Percentiles rank a stretch among this genome's conserved stretches.
Evolutionary conservation across 495 filamentous ascomycete genomes (phyloP).

Genomic region (Lineolata rhizophorae): DNA sequence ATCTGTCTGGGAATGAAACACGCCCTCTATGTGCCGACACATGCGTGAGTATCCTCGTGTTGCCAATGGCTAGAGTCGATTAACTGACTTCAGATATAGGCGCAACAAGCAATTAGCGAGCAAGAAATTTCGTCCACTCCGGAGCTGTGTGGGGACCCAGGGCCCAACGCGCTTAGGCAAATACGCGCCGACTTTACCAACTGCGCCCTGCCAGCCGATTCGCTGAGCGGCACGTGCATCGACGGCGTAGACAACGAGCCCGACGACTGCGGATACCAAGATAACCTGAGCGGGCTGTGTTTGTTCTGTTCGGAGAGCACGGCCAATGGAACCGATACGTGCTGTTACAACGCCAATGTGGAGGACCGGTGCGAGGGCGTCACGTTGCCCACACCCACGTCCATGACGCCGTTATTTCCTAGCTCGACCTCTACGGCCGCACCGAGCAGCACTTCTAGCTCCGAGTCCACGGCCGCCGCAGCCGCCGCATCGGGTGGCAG

Average conservation of each 20-base stretch:
- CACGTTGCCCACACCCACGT: constrained; percentile 48
- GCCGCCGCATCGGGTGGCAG: constrained; percentile 4
- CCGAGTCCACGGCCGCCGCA: constrained; percentile 15
- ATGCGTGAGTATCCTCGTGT: constrained; percentile 42
- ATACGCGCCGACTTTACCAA: constrained; percentile 85
- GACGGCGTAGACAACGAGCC: constrained; percentile 59
- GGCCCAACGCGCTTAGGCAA: constrained; percentile 41
- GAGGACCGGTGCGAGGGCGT: constrained; percentile 48
- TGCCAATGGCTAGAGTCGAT: constrained; percentile 9
- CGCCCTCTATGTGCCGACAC: constrained; percentile 73
- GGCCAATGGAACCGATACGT: constrained; percentile 81
- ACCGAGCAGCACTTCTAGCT: constrained; percentile 20
- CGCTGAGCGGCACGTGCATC: constrained; percentile 56
- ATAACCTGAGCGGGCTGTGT: constrained; percentile 70
- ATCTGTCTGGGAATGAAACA: constrained; percentile 35
- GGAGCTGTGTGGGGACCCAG: constrained; percentile 43
- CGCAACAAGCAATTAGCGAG: constrained; percentile 70
- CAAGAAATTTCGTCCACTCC: constrained; percentile 57
- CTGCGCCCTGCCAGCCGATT: constrained; percentile 60
- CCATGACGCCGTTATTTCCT: constrained; percentile 41
- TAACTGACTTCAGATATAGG: constrained; percentile 30
- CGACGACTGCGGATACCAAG: constrained; percentile 65
- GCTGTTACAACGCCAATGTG: constrained; percentile 67
- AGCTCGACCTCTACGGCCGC: constrained; percentile 22
- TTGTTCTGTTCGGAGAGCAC: constrained; percentile 65